phyloP scores from a whole-genome alignment of 176 grass and related monocot genomes.

The Raddia guianensis region DNA sequence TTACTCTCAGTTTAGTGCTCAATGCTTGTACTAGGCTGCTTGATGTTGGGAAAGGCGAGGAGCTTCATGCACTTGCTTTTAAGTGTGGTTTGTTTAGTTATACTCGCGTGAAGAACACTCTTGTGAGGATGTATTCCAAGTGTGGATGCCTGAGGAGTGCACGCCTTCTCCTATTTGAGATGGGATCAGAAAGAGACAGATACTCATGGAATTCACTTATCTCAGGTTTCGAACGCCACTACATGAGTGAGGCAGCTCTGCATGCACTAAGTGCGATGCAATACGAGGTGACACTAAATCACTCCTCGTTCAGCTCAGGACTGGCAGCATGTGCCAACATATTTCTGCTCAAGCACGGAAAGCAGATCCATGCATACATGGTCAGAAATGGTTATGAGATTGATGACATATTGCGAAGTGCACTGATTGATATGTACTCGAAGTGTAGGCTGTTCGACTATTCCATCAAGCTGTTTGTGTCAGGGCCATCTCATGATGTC shows the following conservation, averaged over 20 bases:
- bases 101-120: constrained; percentile 57
- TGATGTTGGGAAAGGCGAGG: constrained; percentile 72
- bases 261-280: constrained; percentile 68
- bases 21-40: constrained; percentile 71
- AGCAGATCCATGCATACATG: constrained; percentile 88
- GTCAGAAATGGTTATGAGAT: constrained; percentile 74
- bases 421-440: constrained; percentile 92
- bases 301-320: constrained; percentile 70
- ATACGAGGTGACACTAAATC: constrained; percentile 56
- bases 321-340: constrained; percentile 92
- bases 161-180: constrained; percentile 51
- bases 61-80: constrained; percentile 64
- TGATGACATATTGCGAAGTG: constrained; percentile 71
- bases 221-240: constrained; percentile 72
- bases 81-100: constrained; percentile 44
- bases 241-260: constrained; percentile 75
- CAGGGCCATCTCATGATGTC: constrained; percentile 51
- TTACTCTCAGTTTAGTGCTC: constrained; percentile 62
- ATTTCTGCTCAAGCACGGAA: constrained; percentile 71
- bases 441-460: constrained; percentile 88
- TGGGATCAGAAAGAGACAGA: constrained; percentile 56
- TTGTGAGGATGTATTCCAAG: constrained; percentile 87
- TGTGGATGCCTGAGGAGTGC: constrained; percentile 70
- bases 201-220: constrained; percentile 88
- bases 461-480: constrained; percentile 67